Evolutionary conservation across 2,329 filamentous ascomycete species (phyloP), one percentile per base, ranked within the genome.

Genomic region (Periconia sp.): DNA sequence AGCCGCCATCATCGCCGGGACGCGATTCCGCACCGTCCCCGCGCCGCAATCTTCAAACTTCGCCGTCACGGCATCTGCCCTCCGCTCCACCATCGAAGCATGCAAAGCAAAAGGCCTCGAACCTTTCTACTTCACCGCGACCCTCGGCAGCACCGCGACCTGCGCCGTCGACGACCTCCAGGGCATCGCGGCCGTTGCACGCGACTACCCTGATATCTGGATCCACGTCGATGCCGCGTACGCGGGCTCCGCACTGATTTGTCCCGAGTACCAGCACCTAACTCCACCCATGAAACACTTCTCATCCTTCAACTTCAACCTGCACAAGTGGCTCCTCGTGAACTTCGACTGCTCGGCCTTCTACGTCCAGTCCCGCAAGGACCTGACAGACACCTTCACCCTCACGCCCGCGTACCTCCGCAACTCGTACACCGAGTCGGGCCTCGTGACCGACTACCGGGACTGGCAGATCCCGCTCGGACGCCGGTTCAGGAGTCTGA

Each of bases 401-500:
- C 88, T 94, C 69, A 88, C 88, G 15, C 90, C 90, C 0, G 82
- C 88, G 5, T 97, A 96, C 77, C 84, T 97, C 27, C 82, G 86
- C 59, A 97, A 97, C 75, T 78, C 85, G 3, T 91, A 87, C 76
- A 90, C 88, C 3, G 91, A 94, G 63, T 84, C 82, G 37, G 92
- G 91, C 0, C 82, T 93, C 1, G 93, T 97, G 1, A 96, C 91
- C 20, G 93, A 97, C 75, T 97, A 96, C 78, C 85, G 93, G 45
- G 92, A 97, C 79, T 97, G 93, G 93, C 92, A 96, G 76, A 95
- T 97, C 65, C 92, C 93, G 0, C 85, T 97, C 0, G 93, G 93
- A 9, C 82, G 93, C 2, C 82, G 93, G 15, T 97, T 97, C 82
- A 84, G 93, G 55, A 86, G 88, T 2, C 77, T 97, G 53, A 97